Conservation (phyloP, 1,139 yeast species). For the Suhomyces terraborum region DNA sequence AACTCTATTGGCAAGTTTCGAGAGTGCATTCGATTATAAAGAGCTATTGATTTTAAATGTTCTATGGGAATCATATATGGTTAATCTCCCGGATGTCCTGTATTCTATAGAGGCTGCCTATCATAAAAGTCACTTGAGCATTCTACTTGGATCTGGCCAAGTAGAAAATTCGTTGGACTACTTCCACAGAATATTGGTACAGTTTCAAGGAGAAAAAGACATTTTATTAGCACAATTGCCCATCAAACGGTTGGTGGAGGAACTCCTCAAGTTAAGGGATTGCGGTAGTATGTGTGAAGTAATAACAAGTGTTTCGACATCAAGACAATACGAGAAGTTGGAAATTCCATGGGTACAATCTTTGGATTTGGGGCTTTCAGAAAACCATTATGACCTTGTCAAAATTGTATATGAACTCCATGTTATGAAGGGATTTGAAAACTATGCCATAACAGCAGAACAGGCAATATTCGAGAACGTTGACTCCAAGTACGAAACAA, state of each 20-base stretch:
- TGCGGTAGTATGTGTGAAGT: slow-evolving; percentile 20
- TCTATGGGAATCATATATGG: slow-evolving; percentile 24
- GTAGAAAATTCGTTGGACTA: slow-evolving; percentile 26
- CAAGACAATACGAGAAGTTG: slow-evolving; percentile 6
- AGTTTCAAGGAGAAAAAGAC: background rate
- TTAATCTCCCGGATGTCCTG: slow-evolving; percentile 5
- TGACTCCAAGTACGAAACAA: slow-evolving; percentile 9
- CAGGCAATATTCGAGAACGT: slow-evolving; percentile 25
- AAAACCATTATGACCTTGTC: slow-evolving; percentile 31
- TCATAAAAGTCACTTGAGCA: slow-evolving; percentile 27
- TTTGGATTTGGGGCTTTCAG: slow-evolving; percentile 27
- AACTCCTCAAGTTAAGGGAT: slow-evolving; percentile 20
- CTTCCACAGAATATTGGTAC: slow-evolving; percentile 14
- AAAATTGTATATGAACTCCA: slow-evolving; percentile 31
- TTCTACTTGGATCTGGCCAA: slow-evolving; percentile 30
- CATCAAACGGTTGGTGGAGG: slow-evolving; percentile 8
- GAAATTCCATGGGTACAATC: slow-evolving; percentile 25
- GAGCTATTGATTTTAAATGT: slow-evolving; percentile 22
- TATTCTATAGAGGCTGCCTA: slow-evolving; percentile 20
- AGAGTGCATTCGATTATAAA: slow-evolving; percentile 19
- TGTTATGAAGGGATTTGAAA: slow-evolving; percentile 33
- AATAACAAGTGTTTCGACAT: background rate
- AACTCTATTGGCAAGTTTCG: slow-evolving; percentile 16
- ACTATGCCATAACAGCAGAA: slow-evolving; percentile 26
- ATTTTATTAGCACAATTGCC: slow-evolving; percentile 7